These are phyloP conservation scores for Sarocladium brachiariae DNA, from an alignment of 2,329 filamentous ascomycete species.

Conservation along the genomic window DNA sequence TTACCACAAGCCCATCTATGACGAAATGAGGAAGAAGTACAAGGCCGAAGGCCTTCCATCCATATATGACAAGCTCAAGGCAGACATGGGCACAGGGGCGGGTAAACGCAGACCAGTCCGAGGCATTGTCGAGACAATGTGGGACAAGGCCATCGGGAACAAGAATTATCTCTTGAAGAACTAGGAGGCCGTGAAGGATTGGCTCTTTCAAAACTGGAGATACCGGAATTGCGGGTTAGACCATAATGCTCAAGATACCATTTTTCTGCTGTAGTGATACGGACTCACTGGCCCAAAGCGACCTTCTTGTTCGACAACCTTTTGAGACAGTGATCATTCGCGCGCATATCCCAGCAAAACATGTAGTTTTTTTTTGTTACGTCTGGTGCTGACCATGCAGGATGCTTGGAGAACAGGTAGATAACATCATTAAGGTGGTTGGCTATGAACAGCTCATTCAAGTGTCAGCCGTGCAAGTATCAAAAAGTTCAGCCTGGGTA, in stretches of 20 bases:
- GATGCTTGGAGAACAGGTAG: too few relatives aligned
- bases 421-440: too few relatives aligned
- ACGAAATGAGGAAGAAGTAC: constrained; percentile 41
- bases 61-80: constrained; percentile 47
- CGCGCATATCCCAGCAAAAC: too few relatives aligned
- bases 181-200: constrained; percentile 3
- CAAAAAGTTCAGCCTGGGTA: too few relatives aligned
- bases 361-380: too few relatives aligned
- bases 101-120: constrained; percentile 19
- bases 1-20: constrained; percentile 42
- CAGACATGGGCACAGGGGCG: constrained; percentile 20
- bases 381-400: too few relatives aligned
- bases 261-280: not conserved
- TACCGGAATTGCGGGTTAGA: constrained; percentile 3
- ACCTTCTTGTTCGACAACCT: too few relatives aligned
- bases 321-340: too few relatives aligned
- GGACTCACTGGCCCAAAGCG: too few relatives aligned
- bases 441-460: too few relatives aligned
- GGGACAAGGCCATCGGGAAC: constrained; percentile 22
- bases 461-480: too few relatives aligned
- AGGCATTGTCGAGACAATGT: constrained; percentile 23
- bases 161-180: constrained; percentile 23
- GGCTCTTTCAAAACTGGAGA: too few relatives aligned
- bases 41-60: constrained; percentile 38
- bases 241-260: not conserved